These are phyloP conservation scores for Pyrus pyrifolia DNA, from an alignment of 306 rosid genomes.

Conservation along the genomic window DNA sequence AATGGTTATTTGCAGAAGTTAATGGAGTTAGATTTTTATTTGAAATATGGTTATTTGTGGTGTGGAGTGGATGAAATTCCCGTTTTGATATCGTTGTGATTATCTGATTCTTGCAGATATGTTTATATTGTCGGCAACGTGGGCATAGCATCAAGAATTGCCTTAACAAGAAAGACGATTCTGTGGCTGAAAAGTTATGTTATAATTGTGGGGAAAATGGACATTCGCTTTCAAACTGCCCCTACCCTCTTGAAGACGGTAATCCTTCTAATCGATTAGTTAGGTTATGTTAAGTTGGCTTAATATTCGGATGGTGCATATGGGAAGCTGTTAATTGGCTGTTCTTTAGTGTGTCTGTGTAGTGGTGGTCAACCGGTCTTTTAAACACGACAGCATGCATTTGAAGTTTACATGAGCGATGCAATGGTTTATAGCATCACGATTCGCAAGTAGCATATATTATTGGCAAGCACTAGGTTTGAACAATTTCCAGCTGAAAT, in stretches of 20 bases:
- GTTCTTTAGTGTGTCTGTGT: not conserved
- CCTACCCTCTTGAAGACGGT: slow-evolving; percentile 66
- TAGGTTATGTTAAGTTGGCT: not conserved
- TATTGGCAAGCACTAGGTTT: not conserved
- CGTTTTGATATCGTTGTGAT: not conserved
- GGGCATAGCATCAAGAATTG: slow-evolving; percentile 89
- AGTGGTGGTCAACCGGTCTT: not conserved
- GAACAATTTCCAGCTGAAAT: not conserved
- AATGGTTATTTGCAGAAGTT: not conserved
- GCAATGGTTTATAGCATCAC: not conserved
- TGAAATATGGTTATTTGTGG: not conserved
- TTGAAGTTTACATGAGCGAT: slow-evolving; percentile 2
- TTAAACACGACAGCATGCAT: not conserved
- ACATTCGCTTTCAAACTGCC: slow-evolving; percentile 65
- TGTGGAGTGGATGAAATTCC: not conserved
- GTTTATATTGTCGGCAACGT: slow-evolving; percentile 74
- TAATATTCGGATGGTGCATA: not conserved
- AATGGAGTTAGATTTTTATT: not conserved
- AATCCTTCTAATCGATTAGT: not conserved
- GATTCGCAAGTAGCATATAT: not conserved
- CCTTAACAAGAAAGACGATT: slow-evolving; percentile 41
- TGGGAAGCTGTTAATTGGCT: not conserved
- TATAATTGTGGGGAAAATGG: slow-evolving; percentile 86
- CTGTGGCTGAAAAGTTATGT: slow-evolving; percentile 44
- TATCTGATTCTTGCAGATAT: slow-evolving; percentile 45